Evolutionary conservation across 306 rosid genomes (phyloP).

Genomic region (Albizia julibrissin): DNA sequence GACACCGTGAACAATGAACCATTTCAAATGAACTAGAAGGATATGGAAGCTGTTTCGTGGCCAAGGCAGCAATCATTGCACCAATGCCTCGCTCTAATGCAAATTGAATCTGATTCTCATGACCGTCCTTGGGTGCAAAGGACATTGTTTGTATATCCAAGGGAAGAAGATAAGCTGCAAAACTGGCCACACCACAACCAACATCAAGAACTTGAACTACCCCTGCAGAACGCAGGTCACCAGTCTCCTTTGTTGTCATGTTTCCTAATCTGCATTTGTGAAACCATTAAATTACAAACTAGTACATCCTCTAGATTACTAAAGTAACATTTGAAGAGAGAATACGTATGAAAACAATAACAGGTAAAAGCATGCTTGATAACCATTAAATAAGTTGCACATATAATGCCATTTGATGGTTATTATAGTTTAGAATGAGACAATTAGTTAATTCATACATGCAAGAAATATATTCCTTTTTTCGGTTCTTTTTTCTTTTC

Average conservation of each 20-base stretch:
- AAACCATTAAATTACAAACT: slow-evolving; percentile 29
- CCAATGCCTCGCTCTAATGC: slow-evolving; percentile 92
- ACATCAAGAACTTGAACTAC: slow-evolving; percentile 82
- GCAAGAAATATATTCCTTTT: neutral
- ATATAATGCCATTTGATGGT: slow-evolving; percentile 8
- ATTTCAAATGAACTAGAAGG: slow-evolving; percentile 86
- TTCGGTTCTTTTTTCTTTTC: neutral
- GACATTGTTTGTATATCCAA: slow-evolving; percentile 87
- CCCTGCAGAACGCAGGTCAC: slow-evolving; percentile 78
- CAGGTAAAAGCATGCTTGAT: slow-evolving; percentile 4
- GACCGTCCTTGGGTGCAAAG: slow-evolving; percentile 96
- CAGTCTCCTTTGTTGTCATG: slow-evolving; percentile 77
- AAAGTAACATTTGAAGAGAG: neutral
- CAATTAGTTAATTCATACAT: neutral
- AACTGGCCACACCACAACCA: slow-evolving; percentile 99
- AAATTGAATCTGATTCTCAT: slow-evolving; percentile 96
- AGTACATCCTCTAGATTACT: neutral
- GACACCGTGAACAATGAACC: slow-evolving; percentile 96
- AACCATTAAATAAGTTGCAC: slow-evolving; percentile 20
- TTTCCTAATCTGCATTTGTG: slow-evolving; percentile 68
- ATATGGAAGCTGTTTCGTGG: slow-evolving; percentile 86
- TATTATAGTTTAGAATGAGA: neutral
- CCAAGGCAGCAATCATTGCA: slow-evolving; percentile 85
- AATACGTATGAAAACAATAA: neutral
- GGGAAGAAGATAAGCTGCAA: slow-evolving; percentile 90